These are phyloP conservation scores for Ceratocystiopsis minuta DNA, from an alignment of 2,329 filamentous ascomycete genomes.

Conservation along the genomic window DNA sequence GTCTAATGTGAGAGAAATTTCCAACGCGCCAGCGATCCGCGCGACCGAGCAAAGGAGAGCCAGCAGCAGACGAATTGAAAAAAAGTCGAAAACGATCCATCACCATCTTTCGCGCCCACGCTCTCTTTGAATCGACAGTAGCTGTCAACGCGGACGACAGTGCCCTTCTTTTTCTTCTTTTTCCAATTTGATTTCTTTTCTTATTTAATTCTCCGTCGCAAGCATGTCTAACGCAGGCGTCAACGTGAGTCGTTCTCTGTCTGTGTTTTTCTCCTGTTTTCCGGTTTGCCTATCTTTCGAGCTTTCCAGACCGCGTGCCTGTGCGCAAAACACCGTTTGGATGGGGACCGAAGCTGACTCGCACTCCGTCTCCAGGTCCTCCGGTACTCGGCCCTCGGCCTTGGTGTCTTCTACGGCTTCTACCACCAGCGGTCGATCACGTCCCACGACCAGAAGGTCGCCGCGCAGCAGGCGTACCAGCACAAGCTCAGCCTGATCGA, in stretches of 20 bases:
- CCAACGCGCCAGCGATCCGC: constrained; percentile 6
- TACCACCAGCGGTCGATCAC: constrained; percentile 76
- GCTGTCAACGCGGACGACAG: neutral
- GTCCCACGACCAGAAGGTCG: constrained; percentile 48
- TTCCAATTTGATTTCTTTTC: neutral
- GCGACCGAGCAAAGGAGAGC: constrained; percentile 1
- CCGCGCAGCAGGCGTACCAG: constrained; percentile 66
- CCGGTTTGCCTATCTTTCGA: neutral
- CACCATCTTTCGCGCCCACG: constrained; percentile 4
- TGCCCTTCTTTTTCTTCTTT: neutral
- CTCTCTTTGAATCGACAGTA: constrained; percentile 4
- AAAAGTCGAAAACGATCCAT: neutral
- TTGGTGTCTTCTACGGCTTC: constrained; percentile 90
- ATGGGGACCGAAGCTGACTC: no score
- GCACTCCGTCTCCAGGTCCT: constrained; percentile 48
- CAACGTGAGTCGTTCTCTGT: constrained; percentile 16
- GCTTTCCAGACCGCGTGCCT: neutral
- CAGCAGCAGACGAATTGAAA: constrained; percentile 6
- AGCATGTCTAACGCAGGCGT: constrained; percentile 12
- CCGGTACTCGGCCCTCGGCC: constrained; percentile 83
- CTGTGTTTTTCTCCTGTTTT: constrained; percentile 7
- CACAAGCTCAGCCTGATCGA: constrained; percentile 84
- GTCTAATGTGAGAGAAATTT: constrained; percentile 8
- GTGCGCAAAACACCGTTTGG: no score
- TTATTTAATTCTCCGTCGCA: no score